Conservation (phyloP, 2,329 filamentous ascomycete genomes). For the Periconia sp. region DNA sequence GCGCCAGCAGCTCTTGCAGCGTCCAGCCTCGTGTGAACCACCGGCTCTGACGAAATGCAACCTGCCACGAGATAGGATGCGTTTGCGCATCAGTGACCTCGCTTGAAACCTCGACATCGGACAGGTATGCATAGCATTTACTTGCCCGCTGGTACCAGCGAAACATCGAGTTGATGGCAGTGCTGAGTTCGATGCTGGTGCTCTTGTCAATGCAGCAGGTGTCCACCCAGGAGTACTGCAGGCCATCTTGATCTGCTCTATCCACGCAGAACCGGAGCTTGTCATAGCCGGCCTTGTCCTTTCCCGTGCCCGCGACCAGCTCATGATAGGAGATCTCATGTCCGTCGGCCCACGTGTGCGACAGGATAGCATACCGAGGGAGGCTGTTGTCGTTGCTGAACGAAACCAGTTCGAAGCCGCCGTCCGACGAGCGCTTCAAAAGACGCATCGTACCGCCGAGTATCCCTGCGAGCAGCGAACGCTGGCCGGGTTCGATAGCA, state of each 20-base stretch:
- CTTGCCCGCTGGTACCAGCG: background rate
- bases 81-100: background rate
- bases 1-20: too few species aligned
- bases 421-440: background rate
- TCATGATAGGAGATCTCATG: slow-evolving; percentile 7
- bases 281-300: slow-evolving; percentile 4
- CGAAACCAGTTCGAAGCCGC: slow-evolving; percentile 2
- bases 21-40: too few species aligned
- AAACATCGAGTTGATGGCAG: slow-evolving; percentile 4
- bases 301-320: slow-evolving; percentile 3
- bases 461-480: background rate
- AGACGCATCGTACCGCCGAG: slow-evolving; percentile 4
- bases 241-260: too few species aligned
- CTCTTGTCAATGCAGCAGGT: slow-evolving; percentile 7
- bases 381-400: slow-evolving; percentile 2
- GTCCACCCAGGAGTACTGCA: too few species aligned
- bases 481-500: background rate
- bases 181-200: background rate
- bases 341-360: slow-evolving; percentile 7
- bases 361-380: slow-evolving; percentile 8
- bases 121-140: background rate
- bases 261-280: too few species aligned
- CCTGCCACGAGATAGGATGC: background rate
- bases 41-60: background rate
- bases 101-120: background rate